Evolutionary conservation across 2,329 filamentous ascomycete species (phyloP).

Genomic region (Cordyceps militaris): DNA sequence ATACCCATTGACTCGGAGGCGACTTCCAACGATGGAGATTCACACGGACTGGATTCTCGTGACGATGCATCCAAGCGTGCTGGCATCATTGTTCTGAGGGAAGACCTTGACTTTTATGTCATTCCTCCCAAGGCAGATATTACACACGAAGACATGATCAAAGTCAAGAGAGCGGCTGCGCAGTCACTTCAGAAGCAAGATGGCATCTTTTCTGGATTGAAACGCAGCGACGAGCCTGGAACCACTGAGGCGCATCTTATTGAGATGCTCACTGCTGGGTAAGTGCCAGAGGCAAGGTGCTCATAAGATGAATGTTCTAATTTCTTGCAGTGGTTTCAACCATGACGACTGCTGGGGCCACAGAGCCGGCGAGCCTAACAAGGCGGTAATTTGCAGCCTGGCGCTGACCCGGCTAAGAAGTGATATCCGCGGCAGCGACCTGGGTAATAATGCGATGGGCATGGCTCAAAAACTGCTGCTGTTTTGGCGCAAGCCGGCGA

Average conservation of each 20-base stretch:
- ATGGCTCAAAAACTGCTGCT: constrained; percentile 98
- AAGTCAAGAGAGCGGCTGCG: constrained; percentile 88
- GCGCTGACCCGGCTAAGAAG: constrained; percentile 88
- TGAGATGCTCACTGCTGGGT: constrained; percentile 99
- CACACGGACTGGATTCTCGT: constrained; percentile 63
- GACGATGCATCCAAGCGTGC: constrained; percentile 83
- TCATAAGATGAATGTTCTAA: constrained; percentile 14
- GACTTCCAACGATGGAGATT: constrained; percentile 54
- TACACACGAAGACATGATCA: constrained; percentile 82
- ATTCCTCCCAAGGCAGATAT: constrained; percentile 86
- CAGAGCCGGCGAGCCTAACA: constrained; percentile 94
- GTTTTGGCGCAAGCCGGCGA: constrained; percentile 95
- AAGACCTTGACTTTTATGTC: constrained; percentile 95
- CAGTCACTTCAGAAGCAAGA: constrained; percentile 80
- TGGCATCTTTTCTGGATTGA: constrained; percentile 91
- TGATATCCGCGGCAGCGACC: constrained; percentile 75
- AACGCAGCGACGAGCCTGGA: constrained; percentile 90
- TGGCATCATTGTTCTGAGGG: constrained; percentile 91
- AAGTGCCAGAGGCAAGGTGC: constrained; percentile 27
- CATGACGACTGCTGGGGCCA: constrained; percentile 95
- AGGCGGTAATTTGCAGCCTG: constrained; percentile 95
- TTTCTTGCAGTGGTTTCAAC: constrained; percentile 71
- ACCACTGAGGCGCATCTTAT: constrained; percentile 98
- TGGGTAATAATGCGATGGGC: constrained; percentile 73
- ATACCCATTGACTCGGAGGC: constrained; percentile 73